Base-by-base conservation (phyloP, 257 asterid genomes). In the Rehmannia glutinosa region DNA sequence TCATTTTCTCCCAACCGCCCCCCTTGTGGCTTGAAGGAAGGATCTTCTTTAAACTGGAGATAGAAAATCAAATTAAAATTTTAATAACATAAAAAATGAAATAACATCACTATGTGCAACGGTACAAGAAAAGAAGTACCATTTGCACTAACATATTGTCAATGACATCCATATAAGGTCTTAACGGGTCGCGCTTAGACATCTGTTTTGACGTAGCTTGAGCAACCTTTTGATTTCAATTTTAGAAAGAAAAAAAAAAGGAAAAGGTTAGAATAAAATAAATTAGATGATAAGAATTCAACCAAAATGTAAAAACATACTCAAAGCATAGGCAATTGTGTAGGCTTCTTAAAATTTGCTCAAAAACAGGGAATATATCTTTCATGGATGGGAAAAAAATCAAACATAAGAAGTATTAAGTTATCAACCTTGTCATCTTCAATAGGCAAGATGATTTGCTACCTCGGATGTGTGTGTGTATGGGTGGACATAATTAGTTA, bases 161-260 rank as follows among this genome's bases (percentile, higher is more conserved):
- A 68, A 94, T 88, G 65, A 91, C 83, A 76, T 84, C 90, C 99
- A 94, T 94, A 77, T 75, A 81, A 67, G 89, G 97, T 78, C 97
- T 86, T 72, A 94, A 74, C 0, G 97, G 92, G 83, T 94, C 99
- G 24, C 97, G 97, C 83, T 89, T 94, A 71, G 99, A 84, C 93
- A 94, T 91, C 80, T 94, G 99, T 75, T 91, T 94, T 7, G 99
- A 91, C 33, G 99, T 94, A 59, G 99, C 99, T 75, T 94, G 99
- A 72, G 99, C 96, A 82, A 88, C 96, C 99, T 94, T 70, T 64
- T 24, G 59, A 61, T 23, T 64, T 58, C 78, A 76, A 64, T 56
- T 27, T 70, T 43, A 59, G 49, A 52, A 28, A 36, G 60, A 21
- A 6, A 17, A 61, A 64, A 66, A 32, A 45, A 56, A 24, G 32